Evolutionary conservation across 2,329 filamentous ascomycete species (phyloP).

Genomic region (Aspergillus japonicus): DNA sequence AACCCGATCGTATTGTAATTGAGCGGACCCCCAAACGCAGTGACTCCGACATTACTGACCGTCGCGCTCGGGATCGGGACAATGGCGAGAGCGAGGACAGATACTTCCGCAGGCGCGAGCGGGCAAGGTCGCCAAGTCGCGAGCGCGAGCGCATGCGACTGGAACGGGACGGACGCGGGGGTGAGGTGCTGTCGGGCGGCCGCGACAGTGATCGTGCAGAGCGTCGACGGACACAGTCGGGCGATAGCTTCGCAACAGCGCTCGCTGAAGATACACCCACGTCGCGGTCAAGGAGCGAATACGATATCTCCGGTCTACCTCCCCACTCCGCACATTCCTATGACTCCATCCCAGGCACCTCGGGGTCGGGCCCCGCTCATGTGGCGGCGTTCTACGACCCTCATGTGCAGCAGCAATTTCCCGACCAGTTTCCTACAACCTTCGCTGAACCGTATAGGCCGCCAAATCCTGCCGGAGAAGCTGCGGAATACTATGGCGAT

Average conservation of each 20-base stretch:
- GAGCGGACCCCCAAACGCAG: slow-evolving; percentile 30
- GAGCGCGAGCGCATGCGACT: slow-evolving; percentile 26
- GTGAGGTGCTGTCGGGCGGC: slow-evolving; percentile 18
- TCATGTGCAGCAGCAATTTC: slow-evolving; percentile 58
- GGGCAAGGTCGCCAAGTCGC: slow-evolving; percentile 29
- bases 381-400: slow-evolving; percentile 40
- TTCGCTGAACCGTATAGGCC: slow-evolving; percentile 49
- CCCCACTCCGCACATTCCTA: neutral
- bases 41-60: slow-evolving; percentile 26
- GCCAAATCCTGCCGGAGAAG: slow-evolving; percentile 51
- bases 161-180: slow-evolving; percentile 23
- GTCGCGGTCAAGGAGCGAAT: slow-evolving; percentile 20
- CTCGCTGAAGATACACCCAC: slow-evolving; percentile 21
- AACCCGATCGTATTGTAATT: slow-evolving; percentile 29
- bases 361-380: slow-evolving; percentile 23
- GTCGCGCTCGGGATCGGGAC: slow-evolving; percentile 22
- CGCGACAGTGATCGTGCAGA: slow-evolving; percentile 21
- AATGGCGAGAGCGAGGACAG: slow-evolving; percentile 18
- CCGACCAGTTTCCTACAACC: slow-evolving; percentile 54
- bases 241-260: slow-evolving; percentile 26
- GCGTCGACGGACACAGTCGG: slow-evolving; percentile 31
- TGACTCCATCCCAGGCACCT: slow-evolving; percentile 5
- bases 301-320: neutral
- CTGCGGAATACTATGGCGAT: slow-evolving; percentile 63
- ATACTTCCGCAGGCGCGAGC: slow-evolving; percentile 23